Conservation (phyloP, 2,329 filamentous ascomycete species). For the Leptographium galeiforme region DNA sequence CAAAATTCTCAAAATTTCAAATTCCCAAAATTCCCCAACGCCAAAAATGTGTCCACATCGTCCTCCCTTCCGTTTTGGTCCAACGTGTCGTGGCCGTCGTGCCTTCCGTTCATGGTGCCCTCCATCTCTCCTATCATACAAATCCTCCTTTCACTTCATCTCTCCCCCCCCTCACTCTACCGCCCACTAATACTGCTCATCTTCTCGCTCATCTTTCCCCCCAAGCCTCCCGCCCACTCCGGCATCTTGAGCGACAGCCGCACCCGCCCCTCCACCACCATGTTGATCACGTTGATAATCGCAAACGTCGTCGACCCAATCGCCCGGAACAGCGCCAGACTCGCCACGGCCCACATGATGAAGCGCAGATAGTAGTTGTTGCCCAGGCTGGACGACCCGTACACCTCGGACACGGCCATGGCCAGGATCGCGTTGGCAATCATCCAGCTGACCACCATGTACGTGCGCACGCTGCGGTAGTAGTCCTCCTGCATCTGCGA, state of each 20-base stretch:
- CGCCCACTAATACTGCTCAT: conserved; percentile 33
- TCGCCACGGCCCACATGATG: conserved; percentile 84
- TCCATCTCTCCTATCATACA: neutral
- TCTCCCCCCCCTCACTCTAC: conserved; percentile 11
- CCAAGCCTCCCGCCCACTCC: conserved; percentile 31
- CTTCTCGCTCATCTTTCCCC: conserved; percentile 30
- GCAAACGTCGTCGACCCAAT: conserved; percentile 71
- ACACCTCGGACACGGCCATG: conserved; percentile 85
- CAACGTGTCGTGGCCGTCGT: neutral
- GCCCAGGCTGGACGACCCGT: conserved; percentile 55
- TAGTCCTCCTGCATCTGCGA: conserved; percentile 92
- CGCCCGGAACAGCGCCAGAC: conserved; percentile 75
- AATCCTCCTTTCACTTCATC: neutral
- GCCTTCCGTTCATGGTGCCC: too few relatives aligned
- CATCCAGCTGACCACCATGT: conserved; percentile 96
- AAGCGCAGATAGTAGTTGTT: conserved; percentile 86
- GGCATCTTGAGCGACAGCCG: conserved; percentile 42
- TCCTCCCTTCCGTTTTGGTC: neutral
- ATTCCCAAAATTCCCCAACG: neutral
- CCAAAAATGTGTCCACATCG: neutral
- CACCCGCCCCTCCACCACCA: conserved; percentile 74
- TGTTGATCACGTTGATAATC: conserved; percentile 71
- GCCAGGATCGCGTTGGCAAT: conserved; percentile 80
- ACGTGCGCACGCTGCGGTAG: conserved; percentile 91
- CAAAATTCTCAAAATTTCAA: too few relatives aligned